Conservation (phyloP, 176 grass and related monocot species). For the Pontederia paniculata region DNA sequence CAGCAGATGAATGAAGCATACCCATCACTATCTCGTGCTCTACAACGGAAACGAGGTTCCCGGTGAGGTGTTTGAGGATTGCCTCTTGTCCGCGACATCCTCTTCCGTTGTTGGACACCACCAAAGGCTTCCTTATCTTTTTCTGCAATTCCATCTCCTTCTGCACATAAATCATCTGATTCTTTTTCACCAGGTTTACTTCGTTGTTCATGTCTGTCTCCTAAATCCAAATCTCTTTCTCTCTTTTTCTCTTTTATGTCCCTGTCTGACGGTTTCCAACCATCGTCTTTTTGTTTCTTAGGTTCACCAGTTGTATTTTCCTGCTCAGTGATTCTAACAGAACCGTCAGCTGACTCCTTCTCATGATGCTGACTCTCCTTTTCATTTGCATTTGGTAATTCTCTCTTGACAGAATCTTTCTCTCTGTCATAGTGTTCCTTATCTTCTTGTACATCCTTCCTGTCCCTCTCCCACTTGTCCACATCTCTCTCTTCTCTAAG, state of each 20-base stretch:
- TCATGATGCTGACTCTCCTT: conserved; percentile 41
- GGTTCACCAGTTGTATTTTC: conserved; percentile 40
- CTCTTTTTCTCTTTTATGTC: conserved; percentile 56
- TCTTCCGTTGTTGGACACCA: conserved; percentile 44
- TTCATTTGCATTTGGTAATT: conserved; percentile 27
- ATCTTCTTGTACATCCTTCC: conserved; percentile 43
- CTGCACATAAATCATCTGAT: conserved; percentile 48
- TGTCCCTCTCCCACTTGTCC: conserved; percentile 63
- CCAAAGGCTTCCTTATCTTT: conserved; percentile 80
- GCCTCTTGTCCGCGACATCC: conserved; percentile 44
- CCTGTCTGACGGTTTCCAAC: conserved; percentile 44
- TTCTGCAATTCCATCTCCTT: conserved; percentile 44
- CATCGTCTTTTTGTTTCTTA: conserved; percentile 46
- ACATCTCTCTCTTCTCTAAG: conserved; percentile 64
- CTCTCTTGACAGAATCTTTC: conserved; percentile 55
- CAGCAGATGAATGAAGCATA: conserved; percentile 22
- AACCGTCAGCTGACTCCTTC: conserved; percentile 40
- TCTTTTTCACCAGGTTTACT: conserved; percentile 62
- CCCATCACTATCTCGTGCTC: conserved; percentile 66
- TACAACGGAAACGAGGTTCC: conserved; percentile 56
- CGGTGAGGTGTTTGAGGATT: conserved; percentile 53
- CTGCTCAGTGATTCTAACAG: conserved; percentile 37
- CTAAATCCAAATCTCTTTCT: conserved; percentile 55
- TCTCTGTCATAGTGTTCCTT: conserved; percentile 41
- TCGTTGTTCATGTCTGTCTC: conserved; percentile 44